Conservation (phyloP, 2,329 filamentous ascomycete genomes). For the Alternaria sp. region DNA sequence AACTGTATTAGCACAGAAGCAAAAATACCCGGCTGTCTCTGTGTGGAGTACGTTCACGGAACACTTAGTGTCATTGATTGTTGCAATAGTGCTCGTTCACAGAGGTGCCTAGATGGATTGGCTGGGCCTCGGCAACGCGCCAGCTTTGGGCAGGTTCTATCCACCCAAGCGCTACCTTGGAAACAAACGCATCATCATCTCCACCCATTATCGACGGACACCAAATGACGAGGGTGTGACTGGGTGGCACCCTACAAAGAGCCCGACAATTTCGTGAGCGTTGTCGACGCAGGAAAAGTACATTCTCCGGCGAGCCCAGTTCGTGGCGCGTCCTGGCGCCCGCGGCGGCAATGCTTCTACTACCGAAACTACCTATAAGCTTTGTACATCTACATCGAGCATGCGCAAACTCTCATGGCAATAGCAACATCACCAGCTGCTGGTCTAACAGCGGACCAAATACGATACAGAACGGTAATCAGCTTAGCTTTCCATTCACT, state of each 20-base stretch:
- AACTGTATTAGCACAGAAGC: background rate
- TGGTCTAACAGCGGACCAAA: background rate
- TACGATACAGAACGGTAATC: background rate
- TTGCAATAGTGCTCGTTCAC: background rate
- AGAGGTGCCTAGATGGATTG: background rate
- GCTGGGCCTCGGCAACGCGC: background rate
- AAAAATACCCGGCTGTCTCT: background rate
- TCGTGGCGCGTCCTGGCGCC: background rate
- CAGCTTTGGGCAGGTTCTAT: background rate
- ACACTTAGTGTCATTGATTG: background rate
- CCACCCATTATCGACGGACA: background rate
- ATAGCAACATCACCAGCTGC: background rate
- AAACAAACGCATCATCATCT: background rate
- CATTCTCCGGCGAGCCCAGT: background rate
- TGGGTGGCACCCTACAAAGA: background rate
- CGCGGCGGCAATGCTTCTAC: background rate
- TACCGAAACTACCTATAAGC: background rate
- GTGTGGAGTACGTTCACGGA: background rate
- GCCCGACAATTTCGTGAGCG: background rate
- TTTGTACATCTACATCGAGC: background rate
- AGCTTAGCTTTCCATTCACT: background rate
- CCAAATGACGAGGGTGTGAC: background rate
- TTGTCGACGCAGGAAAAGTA: background rate
- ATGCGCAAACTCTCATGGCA: background rate
- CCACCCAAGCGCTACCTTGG: background rate